Evolutionary conservation across 2,329 filamentous ascomycete species (phyloP).

Genomic region (Phyllosticta ampelicida): DNA sequence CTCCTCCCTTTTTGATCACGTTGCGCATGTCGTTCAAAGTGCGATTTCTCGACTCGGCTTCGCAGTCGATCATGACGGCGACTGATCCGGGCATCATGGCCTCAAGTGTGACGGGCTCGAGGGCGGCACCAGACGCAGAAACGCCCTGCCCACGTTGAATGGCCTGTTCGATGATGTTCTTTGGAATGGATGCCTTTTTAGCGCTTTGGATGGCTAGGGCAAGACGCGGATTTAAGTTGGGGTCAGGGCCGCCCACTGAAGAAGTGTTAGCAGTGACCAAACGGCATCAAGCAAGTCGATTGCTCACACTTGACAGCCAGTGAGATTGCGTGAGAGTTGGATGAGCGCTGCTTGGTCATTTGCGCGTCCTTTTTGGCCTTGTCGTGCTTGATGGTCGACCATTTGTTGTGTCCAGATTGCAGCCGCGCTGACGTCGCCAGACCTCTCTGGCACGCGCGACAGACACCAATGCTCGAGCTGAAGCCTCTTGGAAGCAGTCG

Average conservation of each 20-base stretch:
- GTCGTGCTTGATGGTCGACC: constrained; percentile 93
- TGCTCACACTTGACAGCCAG: constrained; percentile 60
- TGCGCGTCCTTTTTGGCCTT: constrained; percentile 77
- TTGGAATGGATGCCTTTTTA: constrained; percentile 79
- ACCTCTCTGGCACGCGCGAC: constrained; percentile 17
- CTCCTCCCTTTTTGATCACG: constrained; percentile 61
- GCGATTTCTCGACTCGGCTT: constrained; percentile 70
- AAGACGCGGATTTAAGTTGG: constrained; percentile 64
- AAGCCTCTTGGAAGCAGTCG: neutral
- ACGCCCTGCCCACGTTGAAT: constrained; percentile 82
- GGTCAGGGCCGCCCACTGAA: constrained; percentile 63
- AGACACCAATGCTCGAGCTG: neutral
- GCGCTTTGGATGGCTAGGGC: constrained; percentile 62
- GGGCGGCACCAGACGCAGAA: constrained; percentile 58
- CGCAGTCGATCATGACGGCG: constrained; percentile 71
- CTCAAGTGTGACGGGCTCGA: constrained; percentile 74
- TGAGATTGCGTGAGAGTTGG: constrained; percentile 61
- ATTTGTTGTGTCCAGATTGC: constrained; percentile 71
- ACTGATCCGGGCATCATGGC: constrained; percentile 63
- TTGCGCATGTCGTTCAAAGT: constrained; percentile 62
- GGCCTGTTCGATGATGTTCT: constrained; percentile 71
- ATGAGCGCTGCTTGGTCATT: constrained; percentile 60
- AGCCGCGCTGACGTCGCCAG: constrained; percentile 25
- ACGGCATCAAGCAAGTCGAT: no score
- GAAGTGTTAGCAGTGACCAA: neutral